These are phyloP conservation scores for Rubia balearica DNA, from an alignment of 305 asterid genomes.

Conservation along the genomic window DNA sequence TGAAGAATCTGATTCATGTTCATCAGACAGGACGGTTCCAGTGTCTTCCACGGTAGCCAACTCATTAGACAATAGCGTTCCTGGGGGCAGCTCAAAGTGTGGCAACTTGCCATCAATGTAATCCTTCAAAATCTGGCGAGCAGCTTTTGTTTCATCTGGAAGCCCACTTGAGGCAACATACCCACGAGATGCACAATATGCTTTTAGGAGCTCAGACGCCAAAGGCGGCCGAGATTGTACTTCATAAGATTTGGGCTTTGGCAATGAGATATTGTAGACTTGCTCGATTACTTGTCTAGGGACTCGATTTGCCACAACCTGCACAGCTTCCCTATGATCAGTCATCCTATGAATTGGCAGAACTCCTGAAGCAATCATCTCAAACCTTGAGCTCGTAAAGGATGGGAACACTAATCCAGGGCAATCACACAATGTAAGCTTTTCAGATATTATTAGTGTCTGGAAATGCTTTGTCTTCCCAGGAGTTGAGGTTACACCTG, in stretches of 20 bases:
- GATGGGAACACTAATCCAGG: conserved; percentile 97
- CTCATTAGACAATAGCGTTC: conserved; percentile 13
- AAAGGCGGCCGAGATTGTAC: conserved; percentile 61
- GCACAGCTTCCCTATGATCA: conserved; percentile 83
- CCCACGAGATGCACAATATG: conserved; percentile 91
- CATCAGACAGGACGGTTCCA: neutral
- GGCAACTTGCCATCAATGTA: conserved; percentile 89
- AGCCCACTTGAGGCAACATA: conserved; percentile 88
- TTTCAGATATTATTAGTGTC: conserved; percentile 75
- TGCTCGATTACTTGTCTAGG: conserved; percentile 65
- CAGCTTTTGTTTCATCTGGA: conserved; percentile 89
- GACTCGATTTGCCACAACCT: conserved; percentile 82
- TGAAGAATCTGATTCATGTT: conserved; percentile 35
- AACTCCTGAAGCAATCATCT: conserved; percentile 97
- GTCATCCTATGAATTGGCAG: conserved; percentile 90
- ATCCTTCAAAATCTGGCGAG: conserved; percentile 83
- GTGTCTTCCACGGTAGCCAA: neutral
- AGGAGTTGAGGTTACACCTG: conserved; percentile 96
- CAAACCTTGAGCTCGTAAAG: conserved; percentile 85
- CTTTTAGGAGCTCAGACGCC: conserved; percentile 63
- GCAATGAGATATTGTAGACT: conserved; percentile 66
- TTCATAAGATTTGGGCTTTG: conserved; percentile 82
- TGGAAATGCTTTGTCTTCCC: conserved; percentile 98
- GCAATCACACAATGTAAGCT: conserved; percentile 94
- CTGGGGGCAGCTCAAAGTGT: conserved; percentile 77